Base-by-base conservation (phyloP, 108 stramenopile species). In the Cyclotella sp. region DNA sequence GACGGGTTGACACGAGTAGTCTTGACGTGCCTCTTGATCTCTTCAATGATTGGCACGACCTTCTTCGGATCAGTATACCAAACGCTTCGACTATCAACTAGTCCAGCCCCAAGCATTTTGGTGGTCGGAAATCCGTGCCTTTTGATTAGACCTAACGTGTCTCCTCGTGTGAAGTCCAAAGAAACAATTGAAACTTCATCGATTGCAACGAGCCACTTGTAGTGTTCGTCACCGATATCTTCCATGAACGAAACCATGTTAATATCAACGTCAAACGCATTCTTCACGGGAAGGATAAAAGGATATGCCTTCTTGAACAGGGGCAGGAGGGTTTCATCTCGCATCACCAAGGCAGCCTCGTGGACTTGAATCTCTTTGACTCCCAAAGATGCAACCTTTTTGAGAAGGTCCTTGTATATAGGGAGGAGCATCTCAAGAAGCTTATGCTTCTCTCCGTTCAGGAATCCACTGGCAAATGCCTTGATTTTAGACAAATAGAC, bases 171-270 rank as follows among this genome's bases (percentile, higher is more conserved):
- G 72, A 91, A 89, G 70, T 91, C 90, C 16, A 91, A 63, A 42
- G 74, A 76, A 41, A 91, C 51, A 9, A 71, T 78, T 28, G 44
- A 14, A 49, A 91, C 28, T 4, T 26, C 64, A 19, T 71, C 55
- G 14, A 74, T 69, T 7, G 58, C 51, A n/a, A 77, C 83, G 22
- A 79, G 68, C 89, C 89, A 90, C 64, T 84, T 60, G 84, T 85
- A 90, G 51, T 79, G 69, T 41, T 57, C 45, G 22, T 73, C 14
- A 26, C 85, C 89, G 41, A 90, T 77, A 70, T 88, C 89, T 22
- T 90, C 89, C 69, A 88, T 83, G 78, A 68, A 86, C 4, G 87
- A 74, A 3, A 90, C 89, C 61, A 90, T 75, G 75, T 86, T 81
- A 19, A 87, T 72, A 34, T 14, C 21, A 19, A 24, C 29, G 19